Percentiles rank a stretch among this genome's conserved stretches.
Conservation (phyloP, 2,329 filamentous ascomycete genomes). For the Aspergillus alliaceus region DNA sequence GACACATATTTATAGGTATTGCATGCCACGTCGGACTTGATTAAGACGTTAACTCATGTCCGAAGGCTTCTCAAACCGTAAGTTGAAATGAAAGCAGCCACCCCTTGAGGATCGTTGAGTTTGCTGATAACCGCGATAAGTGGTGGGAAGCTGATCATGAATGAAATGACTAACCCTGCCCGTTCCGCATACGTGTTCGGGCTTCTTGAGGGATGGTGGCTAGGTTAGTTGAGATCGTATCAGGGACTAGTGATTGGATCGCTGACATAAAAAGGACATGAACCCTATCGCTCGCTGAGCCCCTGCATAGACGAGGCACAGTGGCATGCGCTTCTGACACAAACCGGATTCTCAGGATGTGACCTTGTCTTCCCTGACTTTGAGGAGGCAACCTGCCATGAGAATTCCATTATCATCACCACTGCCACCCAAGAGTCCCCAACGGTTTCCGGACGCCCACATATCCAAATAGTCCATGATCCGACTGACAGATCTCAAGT, state of each 20-base stretch:
- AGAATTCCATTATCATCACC: neutral
- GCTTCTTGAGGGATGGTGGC: constrained; percentile 17
- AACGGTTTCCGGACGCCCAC: neutral
- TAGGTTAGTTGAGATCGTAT: neutral
- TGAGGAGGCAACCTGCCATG: constrained; percentile 5
- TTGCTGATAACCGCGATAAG: neutral
- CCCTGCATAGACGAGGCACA: constrained; percentile 6
- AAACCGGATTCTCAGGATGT: constrained; percentile 18
- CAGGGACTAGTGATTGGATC: no score
- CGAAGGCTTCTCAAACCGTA: constrained; percentile 16
- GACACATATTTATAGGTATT: constrained; percentile 2
- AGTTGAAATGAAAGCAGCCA: neutral
- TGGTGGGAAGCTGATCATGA: constrained; percentile 12
- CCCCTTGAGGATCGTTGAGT: neutral
- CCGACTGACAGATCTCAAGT: neutral
- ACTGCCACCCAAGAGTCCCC: neutral
- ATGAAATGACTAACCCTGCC: constrained; percentile 8
- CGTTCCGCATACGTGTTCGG: constrained; percentile 13
- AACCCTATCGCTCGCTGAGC: constrained; percentile 7
- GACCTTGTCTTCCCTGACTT: constrained; percentile 18
- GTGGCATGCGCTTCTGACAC: constrained; percentile 9
- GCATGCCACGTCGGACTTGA: constrained; percentile 11
- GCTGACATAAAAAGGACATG: constrained; percentile 3
- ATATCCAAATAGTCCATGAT: neutral
- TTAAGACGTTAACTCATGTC: constrained; percentile 6